Evolutionary conservation across 495 filamentous ascomycete genomes (phyloP).

Genomic region (Daldinia vernicosa): DNA sequence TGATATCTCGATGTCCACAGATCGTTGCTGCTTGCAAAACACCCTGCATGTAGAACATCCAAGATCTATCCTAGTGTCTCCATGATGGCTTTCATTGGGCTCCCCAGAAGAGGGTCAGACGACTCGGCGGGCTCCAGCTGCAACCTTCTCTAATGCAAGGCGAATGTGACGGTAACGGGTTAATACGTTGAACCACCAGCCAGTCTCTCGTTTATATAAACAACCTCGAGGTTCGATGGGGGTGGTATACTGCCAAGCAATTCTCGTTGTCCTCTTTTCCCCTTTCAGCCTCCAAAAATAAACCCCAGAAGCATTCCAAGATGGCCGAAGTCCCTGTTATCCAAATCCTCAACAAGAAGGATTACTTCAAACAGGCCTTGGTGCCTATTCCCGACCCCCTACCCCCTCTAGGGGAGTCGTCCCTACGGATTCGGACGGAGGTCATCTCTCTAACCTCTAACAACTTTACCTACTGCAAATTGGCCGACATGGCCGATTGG

Average conservation of each 20-base stretch:
- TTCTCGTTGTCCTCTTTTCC: not conserved
- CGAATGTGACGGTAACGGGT: not conserved
- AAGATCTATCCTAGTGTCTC: not conserved
- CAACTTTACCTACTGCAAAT: slow-evolving; percentile 63
- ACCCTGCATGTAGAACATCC: not conserved
- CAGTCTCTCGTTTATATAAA: not conserved
- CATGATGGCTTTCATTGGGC: not conserved
- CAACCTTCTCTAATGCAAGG: not conserved
- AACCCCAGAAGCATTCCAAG: not conserved
- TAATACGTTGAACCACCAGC: not conserved
- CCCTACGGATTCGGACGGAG: slow-evolving; percentile 55
- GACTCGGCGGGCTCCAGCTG: not conserved
- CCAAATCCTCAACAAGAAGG: slow-evolving; percentile 50
- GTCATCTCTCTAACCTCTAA: slow-evolving; percentile 63
- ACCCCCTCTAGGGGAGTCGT: slow-evolving; percentile 41
- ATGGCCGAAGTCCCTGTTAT: slow-evolving; percentile 39
- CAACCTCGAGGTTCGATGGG: not conserved
- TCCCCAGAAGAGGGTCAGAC: not conserved
- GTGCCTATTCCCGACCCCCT: slow-evolving; percentile 43
- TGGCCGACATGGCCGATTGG: slow-evolving; percentile 60
- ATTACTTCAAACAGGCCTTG: slow-evolving; percentile 50
- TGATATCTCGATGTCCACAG: not conserved
- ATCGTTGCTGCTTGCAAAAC: not conserved
- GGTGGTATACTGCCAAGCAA: not conserved
- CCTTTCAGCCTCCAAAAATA: not conserved